Evolutionary conservation across 2,329 filamentous ascomycete genomes (phyloP).

Genomic region (Cytospora schulzeri): DNA sequence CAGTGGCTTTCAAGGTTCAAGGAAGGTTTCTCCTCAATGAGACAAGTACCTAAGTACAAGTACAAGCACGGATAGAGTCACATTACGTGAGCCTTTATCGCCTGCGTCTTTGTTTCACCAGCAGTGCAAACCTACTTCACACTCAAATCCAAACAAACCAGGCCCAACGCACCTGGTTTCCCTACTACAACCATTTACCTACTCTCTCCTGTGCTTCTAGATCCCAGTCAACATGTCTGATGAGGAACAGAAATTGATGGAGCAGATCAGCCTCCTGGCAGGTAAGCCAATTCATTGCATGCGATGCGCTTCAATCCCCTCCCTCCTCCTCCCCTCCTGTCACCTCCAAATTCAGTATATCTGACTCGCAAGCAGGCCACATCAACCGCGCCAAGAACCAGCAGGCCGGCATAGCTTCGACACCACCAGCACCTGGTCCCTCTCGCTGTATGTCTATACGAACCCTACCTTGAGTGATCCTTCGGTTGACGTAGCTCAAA

Average conservation of each 20-base stretch:
- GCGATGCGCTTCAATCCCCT: neutral
- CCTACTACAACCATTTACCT: neutral
- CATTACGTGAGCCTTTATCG: neutral
- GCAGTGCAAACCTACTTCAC: neutral
- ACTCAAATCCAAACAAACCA: neutral
- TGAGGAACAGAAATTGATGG: conserved; percentile 56
- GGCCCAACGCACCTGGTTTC: neutral
- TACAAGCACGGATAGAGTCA: neutral
- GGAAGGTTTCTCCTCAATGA: no score
- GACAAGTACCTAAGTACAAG: neutral
- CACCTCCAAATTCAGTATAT: neutral
- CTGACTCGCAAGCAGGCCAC: conserved; percentile 55
- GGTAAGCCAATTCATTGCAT: conserved; percentile 38
- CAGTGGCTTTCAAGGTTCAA: neutral
- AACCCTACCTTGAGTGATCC: neutral
- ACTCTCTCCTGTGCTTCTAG: no score
- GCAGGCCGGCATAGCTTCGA: conserved; percentile 45
- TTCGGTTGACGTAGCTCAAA: neutral
- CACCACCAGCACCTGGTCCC: conserved; percentile 32
- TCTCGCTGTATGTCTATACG: conserved; percentile 41
- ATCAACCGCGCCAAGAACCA: conserved; percentile 80
- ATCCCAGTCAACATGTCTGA: conserved; percentile 42
- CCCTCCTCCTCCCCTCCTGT: conserved; percentile 20
- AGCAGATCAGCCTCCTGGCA: conserved; percentile 55
- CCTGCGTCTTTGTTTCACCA: neutral